Base-by-base conservation (phyloP, 352 stramenopile species). In the Discostella stelligera region DNA sequence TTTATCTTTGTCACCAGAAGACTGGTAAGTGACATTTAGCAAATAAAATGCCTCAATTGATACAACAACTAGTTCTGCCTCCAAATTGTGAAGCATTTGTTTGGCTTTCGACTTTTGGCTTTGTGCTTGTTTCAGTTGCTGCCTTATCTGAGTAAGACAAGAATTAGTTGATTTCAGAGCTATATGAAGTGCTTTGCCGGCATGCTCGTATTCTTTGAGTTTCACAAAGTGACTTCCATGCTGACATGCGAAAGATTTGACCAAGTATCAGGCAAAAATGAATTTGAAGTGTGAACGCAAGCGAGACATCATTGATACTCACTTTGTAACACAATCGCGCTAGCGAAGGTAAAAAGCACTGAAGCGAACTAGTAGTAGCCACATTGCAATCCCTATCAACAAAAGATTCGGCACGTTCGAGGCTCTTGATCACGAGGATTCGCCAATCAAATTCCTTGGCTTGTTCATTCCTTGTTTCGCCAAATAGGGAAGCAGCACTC, bases 251-350 rank as follows among this genome's bases (percentile, higher is more conserved):
- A 3, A 10, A 11, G 37, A 44, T 10, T 44, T 2, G 37, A 14
- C 4, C 4, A 32, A 5, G 27, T 27, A 27, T 27, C 16, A 32
- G 30, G 37, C 37, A 2, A 10, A 8, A 44, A 44, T 48, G 18
- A n/a, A 52, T 27, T 5, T 20, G 30, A 66, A 55, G 23, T 10
- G 11, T 14, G 20, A 41, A 20, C 2, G n/a, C 16, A 41, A 67
- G 4, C 0, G 14, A 11, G 32, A 46, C n/a, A 54, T 58, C 37
- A 14, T 46, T 46, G 25, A 20, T 50, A 49, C 25, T 74, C n/a
- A 78, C 71, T 55, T 83, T 83, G 41, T 77, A 83, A 53, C 76
- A 80, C n/a, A 83, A 56, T 25, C 70, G 55, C 25, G 76, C 76
- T 21, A 83, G 54, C 44, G 61, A 67, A 18, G 76, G 76, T 1